Conservation (phyloP, 495 filamentous ascomycete species). For the Xylaria scruposa region DNA sequence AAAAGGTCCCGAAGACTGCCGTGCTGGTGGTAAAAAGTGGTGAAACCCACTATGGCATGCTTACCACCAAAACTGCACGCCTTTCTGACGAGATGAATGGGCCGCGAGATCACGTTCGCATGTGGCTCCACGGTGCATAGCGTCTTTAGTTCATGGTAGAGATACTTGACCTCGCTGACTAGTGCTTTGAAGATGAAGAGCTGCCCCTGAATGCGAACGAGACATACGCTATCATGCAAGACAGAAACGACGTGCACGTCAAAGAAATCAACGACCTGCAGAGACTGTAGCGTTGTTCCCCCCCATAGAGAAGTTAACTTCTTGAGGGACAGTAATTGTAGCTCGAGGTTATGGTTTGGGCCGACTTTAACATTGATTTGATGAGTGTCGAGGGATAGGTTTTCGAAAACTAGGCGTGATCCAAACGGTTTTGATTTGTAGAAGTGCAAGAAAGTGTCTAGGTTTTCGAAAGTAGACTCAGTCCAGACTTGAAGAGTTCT, state of each 20-base stretch:
- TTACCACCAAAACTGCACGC: conserved; percentile 53
- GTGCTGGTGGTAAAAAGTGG: conserved; percentile 48
- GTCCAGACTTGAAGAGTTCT: conserved; percentile 54
- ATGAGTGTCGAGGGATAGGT: conserved; percentile 46
- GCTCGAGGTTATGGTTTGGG: conserved; percentile 51
- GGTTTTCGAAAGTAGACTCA: conserved; percentile 30
- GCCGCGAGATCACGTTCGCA: conserved; percentile 49
- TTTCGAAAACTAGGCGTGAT: conserved; percentile 54
- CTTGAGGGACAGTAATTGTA: conserved; percentile 43
- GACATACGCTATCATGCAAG: conserved; percentile 54
- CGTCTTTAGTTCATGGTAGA: conserved; percentile 55
- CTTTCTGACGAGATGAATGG: conserved; percentile 54
- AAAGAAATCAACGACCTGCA: conserved; percentile 48
- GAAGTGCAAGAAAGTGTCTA: conserved; percentile 38
- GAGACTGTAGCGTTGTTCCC: conserved; percentile 38
- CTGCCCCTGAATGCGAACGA: conserved; percentile 45
- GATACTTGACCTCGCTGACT: conserved; percentile 55
- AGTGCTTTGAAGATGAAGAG: conserved; percentile 57
- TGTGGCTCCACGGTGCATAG: conserved; percentile 52
- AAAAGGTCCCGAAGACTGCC: conserved; percentile 54
- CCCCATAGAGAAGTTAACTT: conserved; percentile 43
- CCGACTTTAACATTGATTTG: conserved; percentile 48
- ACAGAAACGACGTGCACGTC: conserved; percentile 48
- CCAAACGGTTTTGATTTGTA: conserved; percentile 51
- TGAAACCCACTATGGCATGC: conserved; percentile 53